These are phyloP conservation scores for Tylopilus plumbeoviolaceoides DNA, from an alignment of 768 basidiomycete genomes.

Conservation along the genomic window DNA sequence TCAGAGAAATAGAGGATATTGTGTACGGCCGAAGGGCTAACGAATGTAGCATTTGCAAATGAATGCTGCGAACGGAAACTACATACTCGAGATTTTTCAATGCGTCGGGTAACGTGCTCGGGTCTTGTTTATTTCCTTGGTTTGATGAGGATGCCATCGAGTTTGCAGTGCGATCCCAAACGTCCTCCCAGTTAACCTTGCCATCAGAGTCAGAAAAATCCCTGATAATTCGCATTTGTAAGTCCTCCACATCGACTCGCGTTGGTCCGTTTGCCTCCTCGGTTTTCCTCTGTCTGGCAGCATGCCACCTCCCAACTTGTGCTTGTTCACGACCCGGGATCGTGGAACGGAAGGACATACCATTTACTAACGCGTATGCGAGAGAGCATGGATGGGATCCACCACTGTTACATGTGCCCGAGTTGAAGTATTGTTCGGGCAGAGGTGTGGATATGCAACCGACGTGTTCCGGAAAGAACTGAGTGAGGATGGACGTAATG, in stretches of 20 bases:
- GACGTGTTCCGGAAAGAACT: slow-evolving; percentile 39
- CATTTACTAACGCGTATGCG: slow-evolving; percentile 44
- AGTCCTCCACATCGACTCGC: not conserved
- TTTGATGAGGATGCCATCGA: not conserved
- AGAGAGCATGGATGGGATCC: slow-evolving; percentile 50
- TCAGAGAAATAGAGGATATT: slow-evolving; percentile 55
- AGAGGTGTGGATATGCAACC: slow-evolving; percentile 63
- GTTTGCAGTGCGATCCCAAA: slow-evolving; percentile 40
- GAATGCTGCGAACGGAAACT: not conserved
- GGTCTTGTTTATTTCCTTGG: not conserved
- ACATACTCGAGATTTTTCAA: slow-evolving; percentile 33
- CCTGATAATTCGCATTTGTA: slow-evolving; percentile 1
- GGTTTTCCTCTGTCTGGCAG: slow-evolving; percentile 36
- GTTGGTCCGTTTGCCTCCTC: not conserved
- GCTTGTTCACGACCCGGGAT: slow-evolving; percentile 54
- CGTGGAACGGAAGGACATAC: slow-evolving; percentile 56
- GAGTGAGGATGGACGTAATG: slow-evolving; percentile 38
- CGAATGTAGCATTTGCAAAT: not conserved
- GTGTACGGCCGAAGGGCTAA: slow-evolving; percentile 17
- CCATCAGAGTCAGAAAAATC: slow-evolving; percentile 3
- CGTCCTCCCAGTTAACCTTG: slow-evolving; percentile 45
- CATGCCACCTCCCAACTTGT: slow-evolving; percentile 73
- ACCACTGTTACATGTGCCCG: not conserved
- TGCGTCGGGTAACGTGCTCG: slow-evolving; percentile 33
- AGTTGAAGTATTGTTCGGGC: slow-evolving; percentile 18